Percentiles rank a stretch among this genome's conserved stretches.
phyloP scores from a whole-genome alignment of 1,284 basidiomycete species.

The Malassezia arunalokei region DNA sequence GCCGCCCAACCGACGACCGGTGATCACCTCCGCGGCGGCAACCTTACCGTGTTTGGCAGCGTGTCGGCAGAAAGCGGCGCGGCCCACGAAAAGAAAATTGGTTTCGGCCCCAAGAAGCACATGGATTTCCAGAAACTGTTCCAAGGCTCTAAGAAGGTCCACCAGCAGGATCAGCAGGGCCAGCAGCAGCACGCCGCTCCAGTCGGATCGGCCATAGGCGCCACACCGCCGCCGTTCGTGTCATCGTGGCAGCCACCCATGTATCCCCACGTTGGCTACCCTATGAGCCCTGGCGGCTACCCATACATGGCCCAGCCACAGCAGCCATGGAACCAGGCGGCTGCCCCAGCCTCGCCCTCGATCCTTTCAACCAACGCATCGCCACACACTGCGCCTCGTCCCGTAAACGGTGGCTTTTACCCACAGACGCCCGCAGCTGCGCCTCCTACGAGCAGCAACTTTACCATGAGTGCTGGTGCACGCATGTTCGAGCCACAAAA shows the following conservation, averaged over 20 bases:
- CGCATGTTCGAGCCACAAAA: conserved; percentile 41
- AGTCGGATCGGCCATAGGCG: neutral
- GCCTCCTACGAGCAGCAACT: conserved; percentile 19
- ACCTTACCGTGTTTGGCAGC: conserved; percentile 46
- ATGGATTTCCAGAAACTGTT: conserved; percentile 47
- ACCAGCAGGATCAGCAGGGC: conserved; percentile 1
- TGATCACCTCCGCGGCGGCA: conserved; percentile 37
- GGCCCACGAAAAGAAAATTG: conserved; percentile 40
- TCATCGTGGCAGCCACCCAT: conserved; percentile 12
- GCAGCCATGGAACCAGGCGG: conserved; percentile 10
- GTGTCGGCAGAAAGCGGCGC: conserved; percentile 32
- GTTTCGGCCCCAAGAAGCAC: conserved; percentile 51
- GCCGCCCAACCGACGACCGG: conserved; percentile 43
- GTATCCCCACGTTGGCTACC: conserved; percentile 15
- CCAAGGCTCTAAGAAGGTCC: conserved; percentile 24
- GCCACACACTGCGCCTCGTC: conserved; percentile 8
- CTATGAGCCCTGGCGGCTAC: conserved; percentile 12
- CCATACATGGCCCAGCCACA: conserved; percentile 11
- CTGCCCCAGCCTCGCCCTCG: neutral
- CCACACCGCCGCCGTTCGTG: neutral
- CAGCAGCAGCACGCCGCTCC: neutral
- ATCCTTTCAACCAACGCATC: conserved; percentile 10
- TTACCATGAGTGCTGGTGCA: conserved; percentile 42
- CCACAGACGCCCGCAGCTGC: neutral
- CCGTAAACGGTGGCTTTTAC: neutral